Base-by-base conservation (phyloP, 805 yeast genomes). In the Saccharomycopsis sp. region DNA sequence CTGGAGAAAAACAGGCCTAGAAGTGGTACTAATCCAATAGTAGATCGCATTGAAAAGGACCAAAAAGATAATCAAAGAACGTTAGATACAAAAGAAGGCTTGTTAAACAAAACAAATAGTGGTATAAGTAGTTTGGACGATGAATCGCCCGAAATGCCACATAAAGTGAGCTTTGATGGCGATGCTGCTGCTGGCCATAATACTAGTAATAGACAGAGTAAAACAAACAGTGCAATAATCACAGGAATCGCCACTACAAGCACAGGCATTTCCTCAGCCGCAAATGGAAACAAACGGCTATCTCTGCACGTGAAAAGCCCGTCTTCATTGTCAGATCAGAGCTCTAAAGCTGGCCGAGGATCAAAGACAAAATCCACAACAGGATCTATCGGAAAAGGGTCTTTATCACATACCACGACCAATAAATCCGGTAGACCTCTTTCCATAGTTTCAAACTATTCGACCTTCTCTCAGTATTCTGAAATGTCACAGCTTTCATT, bases 401-500 rank as follows among this genome's bases (percentile, higher is more conserved):
- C 38, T 5, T 29, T 29, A 29, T 7, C 38, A 5, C 38, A 29
- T 12, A 12, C 38, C 5, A 29, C 38, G 12, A 29, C 9, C 38
- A 29, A 29, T 29, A 29, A 29, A 29, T 29, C 38, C 12, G 49
- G 49, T 44, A 44, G 63, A 5, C 63, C 63, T 8, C 58, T 52
- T 5, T 56, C 60, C 7, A 56, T 58, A 56, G 29, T 61, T 24
- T 61, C 63, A 8, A 58, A 50, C 1, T 61, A 54, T 42, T 58
- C 62, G n/a, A 52, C 57, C 3, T 52, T 49, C 20, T 61, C 63
- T 3, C 62, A 61, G 29, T 9, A 54, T 23, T 54, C 58, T 2
- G 62, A 61, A 29, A 25, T 58, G 17, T 58, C 62, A 22, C 63
- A 60, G 42, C 22, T 60, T 2, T 58, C 62, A n/a, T 59, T 56